Conservation (phyloP, 2,329 filamentous ascomycete genomes). For the Alternaria metachromatica region DNA sequence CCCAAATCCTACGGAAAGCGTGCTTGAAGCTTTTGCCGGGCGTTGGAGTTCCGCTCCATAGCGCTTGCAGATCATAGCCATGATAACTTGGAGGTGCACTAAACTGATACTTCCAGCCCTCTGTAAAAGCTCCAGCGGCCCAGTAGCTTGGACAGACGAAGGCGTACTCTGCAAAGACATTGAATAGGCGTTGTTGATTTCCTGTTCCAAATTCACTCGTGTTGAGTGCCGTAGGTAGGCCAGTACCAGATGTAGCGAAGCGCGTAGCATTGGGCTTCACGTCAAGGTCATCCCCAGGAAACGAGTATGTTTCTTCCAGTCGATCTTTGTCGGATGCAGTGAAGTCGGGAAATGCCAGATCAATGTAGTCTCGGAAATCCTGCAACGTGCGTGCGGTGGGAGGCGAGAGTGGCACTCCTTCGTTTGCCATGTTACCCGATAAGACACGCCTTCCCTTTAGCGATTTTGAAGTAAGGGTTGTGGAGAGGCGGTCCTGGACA, state of each 20-base stretch:
- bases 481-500: constrained; percentile 45
- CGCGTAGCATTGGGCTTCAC: constrained; percentile 30
- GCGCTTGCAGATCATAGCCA: constrained; percentile 41
- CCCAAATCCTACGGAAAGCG: constrained; percentile 45
- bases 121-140: constrained; percentile 46
- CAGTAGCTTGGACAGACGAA: constrained; percentile 52
- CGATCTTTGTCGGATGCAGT: constrained; percentile 31
- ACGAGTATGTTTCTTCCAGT: constrained; percentile 39
- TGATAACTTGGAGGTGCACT: constrained; percentile 38
- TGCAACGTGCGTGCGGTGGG: constrained; percentile 33
- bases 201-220: constrained; percentile 40
- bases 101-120: constrained; percentile 46
- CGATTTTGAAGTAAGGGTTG: constrained; percentile 30
- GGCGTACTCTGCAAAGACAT: constrained; percentile 55
- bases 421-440: constrained; percentile 47
- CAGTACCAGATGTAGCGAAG: constrained; percentile 34
- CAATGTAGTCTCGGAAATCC: constrained; percentile 40
- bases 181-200: constrained; percentile 48
- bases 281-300: constrained; percentile 30
- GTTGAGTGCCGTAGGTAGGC: constrained; percentile 34
- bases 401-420: constrained; percentile 50
- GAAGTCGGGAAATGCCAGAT: constrained; percentile 46
- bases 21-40: constrained; percentile 40
- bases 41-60: constrained; percentile 32
- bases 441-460: constrained; percentile 39